Percentiles rank a stretch among this genome's conserved stretches.
Evolutionary conservation across 768 basidiomycete species (phyloP).

Genomic region (Dioszegia aurantiaca): DNA sequence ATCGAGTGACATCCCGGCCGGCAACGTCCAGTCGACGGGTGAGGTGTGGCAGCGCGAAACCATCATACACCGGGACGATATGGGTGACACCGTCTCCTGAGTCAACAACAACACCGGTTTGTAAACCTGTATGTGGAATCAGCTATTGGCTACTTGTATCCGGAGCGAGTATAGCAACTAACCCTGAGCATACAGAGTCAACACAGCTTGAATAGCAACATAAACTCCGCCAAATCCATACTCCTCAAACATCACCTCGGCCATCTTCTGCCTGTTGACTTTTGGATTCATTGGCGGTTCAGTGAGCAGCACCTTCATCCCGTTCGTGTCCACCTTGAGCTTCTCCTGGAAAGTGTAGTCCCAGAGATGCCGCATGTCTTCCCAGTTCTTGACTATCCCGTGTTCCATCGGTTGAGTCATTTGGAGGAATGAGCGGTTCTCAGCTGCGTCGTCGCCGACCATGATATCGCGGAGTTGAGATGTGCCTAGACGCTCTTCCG

Average conservation of each 20-base stretch:
- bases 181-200: constrained; percentile 99
- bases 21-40: constrained; percentile 94
- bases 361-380: constrained; percentile 98
- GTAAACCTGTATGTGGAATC: no score
- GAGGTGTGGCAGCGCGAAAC: constrained; percentile 90
- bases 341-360: constrained; percentile 98
- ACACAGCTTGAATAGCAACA: constrained; percentile 95
- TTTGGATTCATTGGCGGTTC: constrained; percentile 99
- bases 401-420: constrained; percentile 99
- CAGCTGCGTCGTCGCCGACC: constrained; percentile 94
- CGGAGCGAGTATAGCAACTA: constrained; percentile 41
- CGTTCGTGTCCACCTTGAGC: constrained; percentile 78
- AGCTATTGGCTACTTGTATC: background rate
- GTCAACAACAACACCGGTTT: constrained; percentile 97
- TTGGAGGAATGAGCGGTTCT: constrained; percentile 91
- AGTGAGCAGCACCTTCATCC: constrained; percentile 85
- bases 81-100: constrained; percentile 99
- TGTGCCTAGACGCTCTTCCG: constrained; percentile 87
- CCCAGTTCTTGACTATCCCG: constrained; percentile 98
- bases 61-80: constrained; percentile 97
- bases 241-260: constrained; percentile 98
- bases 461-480: constrained; percentile 93
- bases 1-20: constrained; percentile 95
- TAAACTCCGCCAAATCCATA: constrained; percentile 95
- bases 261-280: constrained; percentile 86